Evolutionary conservation across 257 asterid species (phyloP).

Genomic region (Rhazya stricta): DNA sequence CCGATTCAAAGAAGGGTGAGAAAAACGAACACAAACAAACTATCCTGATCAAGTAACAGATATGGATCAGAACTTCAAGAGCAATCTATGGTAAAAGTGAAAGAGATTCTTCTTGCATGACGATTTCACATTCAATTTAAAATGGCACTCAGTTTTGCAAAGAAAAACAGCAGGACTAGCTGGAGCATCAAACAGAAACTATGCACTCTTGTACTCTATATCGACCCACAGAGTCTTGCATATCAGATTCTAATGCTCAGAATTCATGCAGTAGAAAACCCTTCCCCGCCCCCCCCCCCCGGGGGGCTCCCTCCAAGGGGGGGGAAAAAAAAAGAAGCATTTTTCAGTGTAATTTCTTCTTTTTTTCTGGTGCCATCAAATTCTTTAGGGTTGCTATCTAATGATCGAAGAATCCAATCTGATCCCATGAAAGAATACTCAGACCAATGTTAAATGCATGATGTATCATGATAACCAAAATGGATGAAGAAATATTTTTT

Average conservation of each 20-base stretch:
- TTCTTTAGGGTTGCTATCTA: background rate
- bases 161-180: background rate
- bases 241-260: too few species aligned
- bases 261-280: background rate
- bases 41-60: background rate
- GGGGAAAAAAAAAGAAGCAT: too few species aligned
- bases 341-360: background rate
- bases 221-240: too few species aligned
- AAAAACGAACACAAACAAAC: background rate
- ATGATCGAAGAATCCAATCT: constrained; percentile 7
- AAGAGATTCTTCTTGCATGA: background rate
- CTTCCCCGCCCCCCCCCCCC: too few species aligned
- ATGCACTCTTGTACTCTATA: too few species aligned
- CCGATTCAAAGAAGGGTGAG: background rate
- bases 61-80: background rate
- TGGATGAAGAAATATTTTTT: constrained; percentile 21
- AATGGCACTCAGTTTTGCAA: too few species aligned
- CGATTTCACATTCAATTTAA: background rate
- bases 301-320: too few species aligned
- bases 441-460: constrained; percentile 28
- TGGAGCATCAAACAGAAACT: too few species aligned
- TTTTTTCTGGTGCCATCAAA: background rate
- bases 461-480: constrained; percentile 28
- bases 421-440: background rate
- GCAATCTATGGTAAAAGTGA: background rate